phyloP scores from a whole-genome alignment of 1,284 basidiomycete species.

The Papiliotrema nemorosa region DNA sequence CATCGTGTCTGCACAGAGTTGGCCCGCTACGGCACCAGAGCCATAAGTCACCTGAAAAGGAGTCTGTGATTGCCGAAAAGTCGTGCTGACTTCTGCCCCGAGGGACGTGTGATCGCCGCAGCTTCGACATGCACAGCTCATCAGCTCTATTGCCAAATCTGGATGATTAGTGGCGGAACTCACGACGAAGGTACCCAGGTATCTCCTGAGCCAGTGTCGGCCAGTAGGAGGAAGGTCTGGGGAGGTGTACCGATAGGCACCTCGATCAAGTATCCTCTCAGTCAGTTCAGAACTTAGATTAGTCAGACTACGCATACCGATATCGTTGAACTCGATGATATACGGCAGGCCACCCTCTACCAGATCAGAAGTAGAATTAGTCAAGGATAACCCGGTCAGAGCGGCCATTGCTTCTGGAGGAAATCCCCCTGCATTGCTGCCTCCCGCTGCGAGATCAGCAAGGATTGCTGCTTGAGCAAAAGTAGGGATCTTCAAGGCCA shows the following conservation, averaged over 20 bases:
- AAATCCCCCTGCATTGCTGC: constrained; percentile 21
- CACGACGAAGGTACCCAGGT: constrained; percentile 65
- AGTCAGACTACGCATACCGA: constrained; percentile 8
- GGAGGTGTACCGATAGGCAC: constrained; percentile 76
- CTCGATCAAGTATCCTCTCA: constrained; percentile 61
- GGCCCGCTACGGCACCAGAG: constrained; percentile 65
- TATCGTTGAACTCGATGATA: constrained; percentile 22
- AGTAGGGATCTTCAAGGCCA: too few species aligned
- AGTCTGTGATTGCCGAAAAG: constrained; percentile 11
- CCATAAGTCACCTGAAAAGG: constrained; percentile 64
- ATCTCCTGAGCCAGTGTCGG: constrained; percentile 84
- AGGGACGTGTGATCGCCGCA: constrained; percentile 66
- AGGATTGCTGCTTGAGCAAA: too few species aligned
- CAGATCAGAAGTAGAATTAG: constrained; percentile 9
- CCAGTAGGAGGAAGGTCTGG: constrained; percentile 65
- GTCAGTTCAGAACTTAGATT: not conserved
- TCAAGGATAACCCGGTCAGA: constrained; percentile 6
- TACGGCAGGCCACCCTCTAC: constrained; percentile 16
- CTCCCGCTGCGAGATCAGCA: constrained; percentile 3
- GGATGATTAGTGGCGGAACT: not conserved
- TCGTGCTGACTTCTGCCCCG: constrained; percentile 50
- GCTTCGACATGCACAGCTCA: constrained; percentile 5
- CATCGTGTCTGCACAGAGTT: constrained; percentile 65
- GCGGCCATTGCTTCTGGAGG: constrained; percentile 10
- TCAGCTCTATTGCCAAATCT: not conserved